These are phyloP conservation scores for Coemansia biformis DNA, from an alignment of 192 early-diverging fungal genomes.

Conservation along the genomic window DNA sequence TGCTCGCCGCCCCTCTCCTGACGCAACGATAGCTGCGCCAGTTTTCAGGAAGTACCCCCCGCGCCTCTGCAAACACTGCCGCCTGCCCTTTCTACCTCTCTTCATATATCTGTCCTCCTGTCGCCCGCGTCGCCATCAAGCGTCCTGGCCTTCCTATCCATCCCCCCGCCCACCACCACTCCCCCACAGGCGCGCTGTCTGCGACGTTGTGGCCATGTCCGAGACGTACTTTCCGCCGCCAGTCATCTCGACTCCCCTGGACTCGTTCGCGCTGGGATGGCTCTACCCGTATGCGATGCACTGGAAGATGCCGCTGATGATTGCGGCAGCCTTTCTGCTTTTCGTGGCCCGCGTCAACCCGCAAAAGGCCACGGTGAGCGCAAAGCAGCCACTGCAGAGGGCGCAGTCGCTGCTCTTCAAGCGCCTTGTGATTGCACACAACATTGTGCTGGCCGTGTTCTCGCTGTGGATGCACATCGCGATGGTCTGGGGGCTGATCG, in stretches of 20 bases:
- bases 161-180: too few species aligned
- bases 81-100: too few species aligned
- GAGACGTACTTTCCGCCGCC: conserved; percentile 31
- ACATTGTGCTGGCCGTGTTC: conserved; percentile 64
- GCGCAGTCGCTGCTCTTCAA: conserved; percentile 56
- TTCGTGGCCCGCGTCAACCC: conserved; percentile 33
- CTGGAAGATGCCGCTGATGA: conserved; percentile 62
- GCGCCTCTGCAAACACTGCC: too few species aligned
- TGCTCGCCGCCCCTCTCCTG: too few species aligned
- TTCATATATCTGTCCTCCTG: too few species aligned
- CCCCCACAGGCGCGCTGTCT: too few species aligned
- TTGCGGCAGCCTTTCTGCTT: conserved; percentile 58
- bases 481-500: conserved; percentile 54
- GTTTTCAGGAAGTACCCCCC: too few species aligned
- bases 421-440: conserved; percentile 72
- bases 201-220: conserved; percentile 21
- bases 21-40: too few species aligned
- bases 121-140: too few species aligned
- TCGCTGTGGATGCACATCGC: conserved; percentile 68
- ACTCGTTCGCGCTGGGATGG: conserved; percentile 62
- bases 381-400: conserved; percentile 8
- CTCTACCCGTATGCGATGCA: conserved; percentile 68
- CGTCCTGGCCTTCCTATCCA: too few species aligned
- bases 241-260: conserved; percentile 26
- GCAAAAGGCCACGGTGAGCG: conserved; percentile 15